A percentile compares a stretch with the other conserved stretches of the same genome.
Evolutionary conservation across 768 basidiomycete species (phyloP).

Genomic region (Pleurotus salmoneostramineus): DNA sequence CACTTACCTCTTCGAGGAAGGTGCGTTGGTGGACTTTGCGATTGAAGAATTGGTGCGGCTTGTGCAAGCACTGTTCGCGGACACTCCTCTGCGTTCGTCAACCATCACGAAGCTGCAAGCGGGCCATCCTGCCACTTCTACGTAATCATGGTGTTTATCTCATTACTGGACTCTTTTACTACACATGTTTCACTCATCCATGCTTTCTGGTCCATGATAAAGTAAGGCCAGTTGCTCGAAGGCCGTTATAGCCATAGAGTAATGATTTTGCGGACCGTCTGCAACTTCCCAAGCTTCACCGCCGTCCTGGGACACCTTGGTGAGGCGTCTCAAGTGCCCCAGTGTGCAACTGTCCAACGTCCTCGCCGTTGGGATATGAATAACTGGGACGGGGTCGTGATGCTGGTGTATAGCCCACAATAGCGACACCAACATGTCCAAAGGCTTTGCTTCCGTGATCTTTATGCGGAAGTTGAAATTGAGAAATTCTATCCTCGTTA

Average conservation of each 20-base stretch:
- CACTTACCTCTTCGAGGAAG: constrained; percentile 87
- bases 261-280: neutral
- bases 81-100: constrained; percentile 74
- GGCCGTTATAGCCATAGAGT: neutral
- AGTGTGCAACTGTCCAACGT: neutral
- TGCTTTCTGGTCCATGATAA: neutral
- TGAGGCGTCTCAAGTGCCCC: neutral
- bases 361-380: neutral
- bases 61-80: constrained; percentile 86
- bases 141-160: too few species aligned
- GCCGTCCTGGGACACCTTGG: neutral
- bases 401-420: neutral
- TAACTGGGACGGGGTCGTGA: neutral
- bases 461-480: neutral
- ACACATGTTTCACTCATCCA: neutral
- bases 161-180: neutral
- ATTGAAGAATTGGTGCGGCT: constrained; percentile 77
- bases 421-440: neutral
- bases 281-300: neutral
- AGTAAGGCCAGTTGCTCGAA: neutral
- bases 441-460: neutral
- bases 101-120: constrained; percentile 72
- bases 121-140: constrained; percentile 45
- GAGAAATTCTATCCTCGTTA: neutral
- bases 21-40: constrained; percentile 87